Evolutionary conservation across 148 eudicot species (phyloP).

Genomic region (Salicornia ramosissima): DNA sequence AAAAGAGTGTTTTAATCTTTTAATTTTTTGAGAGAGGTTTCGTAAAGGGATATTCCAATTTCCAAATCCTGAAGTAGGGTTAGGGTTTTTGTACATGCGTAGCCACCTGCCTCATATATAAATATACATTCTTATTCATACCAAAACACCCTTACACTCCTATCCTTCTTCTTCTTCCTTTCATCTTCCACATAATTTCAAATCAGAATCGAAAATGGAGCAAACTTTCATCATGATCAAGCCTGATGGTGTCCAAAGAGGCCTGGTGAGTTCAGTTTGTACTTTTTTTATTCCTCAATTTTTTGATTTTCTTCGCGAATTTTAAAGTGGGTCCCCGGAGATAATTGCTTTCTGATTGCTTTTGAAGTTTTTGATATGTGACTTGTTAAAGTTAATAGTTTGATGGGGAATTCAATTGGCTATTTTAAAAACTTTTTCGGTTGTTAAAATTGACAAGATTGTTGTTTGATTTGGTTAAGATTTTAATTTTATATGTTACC

Average conservation of each 20-base stretch:
- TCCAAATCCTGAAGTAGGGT: conserved; percentile 18
- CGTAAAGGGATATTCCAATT: conserved; percentile 9
- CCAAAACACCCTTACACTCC: background rate
- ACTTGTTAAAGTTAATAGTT: background rate
- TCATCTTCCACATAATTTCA: background rate
- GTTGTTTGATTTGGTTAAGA: background rate
- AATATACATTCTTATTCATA: conserved; percentile 8
- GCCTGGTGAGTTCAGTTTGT: conserved; percentile 39
- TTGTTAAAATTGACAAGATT: background rate
- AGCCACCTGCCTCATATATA: conserved; percentile 1
- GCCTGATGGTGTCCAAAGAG: conserved; percentile 84
- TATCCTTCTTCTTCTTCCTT: background rate
- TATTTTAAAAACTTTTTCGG: background rate
- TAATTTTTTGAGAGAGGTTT: too few relatives aligned
- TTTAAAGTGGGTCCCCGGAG: background rate
- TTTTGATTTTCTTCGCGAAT: background rate
- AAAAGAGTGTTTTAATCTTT: too few relatives aligned
- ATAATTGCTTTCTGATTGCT: too few relatives aligned
- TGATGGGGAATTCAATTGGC: background rate
- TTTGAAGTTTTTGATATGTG: too few relatives aligned
- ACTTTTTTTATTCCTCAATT: background rate
- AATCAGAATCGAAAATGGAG: conserved; percentile 42
- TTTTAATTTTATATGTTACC: background rate
- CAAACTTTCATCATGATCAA: conserved; percentile 83
- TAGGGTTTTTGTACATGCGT: conserved; percentile 7